Evolutionary conservation across 768 basidiomycete genomes (phyloP), one percentile per base, ranked within the genome.

Genomic region (Candolleomyces aberdarensis): DNA sequence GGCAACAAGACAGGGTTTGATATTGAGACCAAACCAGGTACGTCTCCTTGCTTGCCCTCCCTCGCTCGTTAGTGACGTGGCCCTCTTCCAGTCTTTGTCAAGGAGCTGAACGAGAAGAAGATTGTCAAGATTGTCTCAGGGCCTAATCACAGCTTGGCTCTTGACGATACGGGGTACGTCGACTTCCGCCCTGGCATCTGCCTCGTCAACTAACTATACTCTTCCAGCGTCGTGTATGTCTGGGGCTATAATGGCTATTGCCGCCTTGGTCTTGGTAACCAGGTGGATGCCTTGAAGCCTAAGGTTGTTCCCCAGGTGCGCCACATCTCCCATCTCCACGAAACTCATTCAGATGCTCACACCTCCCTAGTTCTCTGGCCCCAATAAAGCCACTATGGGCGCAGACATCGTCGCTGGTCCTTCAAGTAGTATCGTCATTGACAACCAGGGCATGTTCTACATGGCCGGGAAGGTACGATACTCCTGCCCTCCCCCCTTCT

Each of bases 221-320:
- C 2, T 67, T 41, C 26, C 62, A 93, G 92, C 0, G 72, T 86
- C 55, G 88, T 92, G 7, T 91, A 90, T 66, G 87, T 89, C 6
- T 95, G 92, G 91, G 93, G 92, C 5, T 93, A 89, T 69, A 92
- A 92, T 60, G 92, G 92, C 9, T 96, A 97, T 70, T 95, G 94
- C 64, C 86, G 96, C 17, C 82, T 96, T 39, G 96, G 96, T 19
- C 80, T 95, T 19, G 92, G 92, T 6, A 88, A 91, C 66, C 94
- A 95, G 71, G 85, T 87, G 31, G 94, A 95, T 63, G 82, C 79
- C 0, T 76, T 98, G 44, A 80, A 85, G 39, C 96, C 96, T 0
- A 92, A 91, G 66, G 68, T 87, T 36, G 90, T 98, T 11, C 92
- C 94, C 2, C 89, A 92, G 73, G 89, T 89, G 66, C 17, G 75